Conservation (phyloP, 2,329 filamentous ascomycete genomes). For the Colletotrichum agaves region DNA sequence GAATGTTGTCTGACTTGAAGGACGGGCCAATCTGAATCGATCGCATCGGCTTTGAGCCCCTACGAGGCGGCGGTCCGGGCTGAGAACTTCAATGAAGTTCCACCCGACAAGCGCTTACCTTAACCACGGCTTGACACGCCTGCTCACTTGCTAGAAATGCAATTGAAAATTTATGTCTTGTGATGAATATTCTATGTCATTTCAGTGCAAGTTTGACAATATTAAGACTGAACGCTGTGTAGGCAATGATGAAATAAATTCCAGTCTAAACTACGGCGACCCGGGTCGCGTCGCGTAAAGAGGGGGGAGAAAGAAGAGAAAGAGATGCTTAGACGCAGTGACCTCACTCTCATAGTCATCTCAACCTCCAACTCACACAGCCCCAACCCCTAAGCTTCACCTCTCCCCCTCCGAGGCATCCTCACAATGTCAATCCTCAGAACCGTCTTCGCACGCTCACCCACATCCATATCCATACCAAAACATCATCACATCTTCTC, state of each 20-base stretch:
- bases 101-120: too few relatives aligned
- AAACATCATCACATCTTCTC: conserved; percentile 1
- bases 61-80: neutral
- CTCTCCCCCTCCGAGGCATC: neutral
- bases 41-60: conserved; percentile 16
- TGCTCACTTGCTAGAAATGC: too few relatives aligned
- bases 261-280: neutral
- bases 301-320: conserved; percentile 3
- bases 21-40: neutral
- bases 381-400: neutral
- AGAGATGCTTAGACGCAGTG: conserved; percentile 10
- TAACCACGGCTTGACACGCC: too few relatives aligned
- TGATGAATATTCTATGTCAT: too few relatives aligned
- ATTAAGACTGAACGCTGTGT: too few relatives aligned
- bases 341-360: conserved; percentile 29
- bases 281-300: conserved; percentile 27
- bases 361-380: conserved; percentile 24
- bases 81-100: neutral
- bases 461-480: neutral
- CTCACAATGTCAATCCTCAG: conserved; percentile 24
- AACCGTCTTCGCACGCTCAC: conserved; percentile 7
- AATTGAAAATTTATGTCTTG: too few relatives aligned
- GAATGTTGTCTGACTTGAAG: conserved; percentile 55
- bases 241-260: neutral
- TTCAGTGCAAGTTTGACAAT: too few relatives aligned